A percentile compares a stretch with the other conserved stretches of the same genome.
These are phyloP conservation scores for Rhynchospora breviuscula DNA, from an alignment of 176 grass and related monocot genomes.

Conservation along the genomic window DNA sequence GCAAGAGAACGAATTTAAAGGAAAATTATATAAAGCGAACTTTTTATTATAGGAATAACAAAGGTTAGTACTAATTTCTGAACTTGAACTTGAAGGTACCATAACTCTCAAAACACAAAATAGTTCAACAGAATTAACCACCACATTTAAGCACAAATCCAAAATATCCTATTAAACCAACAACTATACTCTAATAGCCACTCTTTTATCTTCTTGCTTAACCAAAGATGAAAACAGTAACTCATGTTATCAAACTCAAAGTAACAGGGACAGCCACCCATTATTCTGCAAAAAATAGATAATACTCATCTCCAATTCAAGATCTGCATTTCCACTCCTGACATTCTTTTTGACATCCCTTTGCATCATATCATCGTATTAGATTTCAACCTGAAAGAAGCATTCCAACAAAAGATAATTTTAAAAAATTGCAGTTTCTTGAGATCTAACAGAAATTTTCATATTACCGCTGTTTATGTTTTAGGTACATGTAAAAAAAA, in stretches of 20 bases:
- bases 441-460: neutral
- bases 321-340: neutral
- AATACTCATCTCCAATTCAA: neutral
- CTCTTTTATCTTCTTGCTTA: neutral
- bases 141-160: neutral
- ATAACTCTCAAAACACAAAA: neutral
- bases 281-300: neutral
- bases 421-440: too few relatives aligned
- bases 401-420: neutral
- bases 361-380: neutral
- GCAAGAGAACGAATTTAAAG: neutral
- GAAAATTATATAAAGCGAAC: neutral
- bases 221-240: neutral
- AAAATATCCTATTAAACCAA: slow-evolving; percentile 2
- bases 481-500: too few relatives aligned
- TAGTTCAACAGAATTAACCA: too few relatives aligned
- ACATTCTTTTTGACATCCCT: neutral
- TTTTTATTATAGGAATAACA: neutral
- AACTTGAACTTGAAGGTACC: neutral
- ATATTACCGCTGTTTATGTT: too few relatives aligned
- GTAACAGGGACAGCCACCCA: neutral
- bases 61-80: neutral
- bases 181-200: neutral
- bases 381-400: neutral
- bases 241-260: neutral